Percentiles rank a stretch among this genome's conserved stretches.
These are phyloP conservation scores for Catunica adiposa DNA, from an alignment of 2,329 filamentous ascomycete genomes.

Conservation along the genomic window DNA sequence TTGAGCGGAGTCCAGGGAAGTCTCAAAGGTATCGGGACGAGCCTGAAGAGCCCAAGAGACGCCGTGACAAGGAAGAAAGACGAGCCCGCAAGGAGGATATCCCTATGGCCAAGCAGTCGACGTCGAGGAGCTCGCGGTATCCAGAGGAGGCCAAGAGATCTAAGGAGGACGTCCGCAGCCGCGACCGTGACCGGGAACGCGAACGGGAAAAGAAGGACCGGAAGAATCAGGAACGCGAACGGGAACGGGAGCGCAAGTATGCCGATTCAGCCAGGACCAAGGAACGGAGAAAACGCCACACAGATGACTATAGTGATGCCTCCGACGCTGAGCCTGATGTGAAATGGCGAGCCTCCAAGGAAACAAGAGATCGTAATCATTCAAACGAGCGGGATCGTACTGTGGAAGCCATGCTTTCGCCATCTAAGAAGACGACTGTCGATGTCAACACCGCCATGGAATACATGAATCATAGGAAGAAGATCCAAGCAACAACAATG, in stretches of 20 bases:
- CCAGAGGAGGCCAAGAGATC: conserved; percentile 22
- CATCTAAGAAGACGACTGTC: no score
- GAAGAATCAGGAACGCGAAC: conserved; percentile 18
- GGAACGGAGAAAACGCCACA: no score
- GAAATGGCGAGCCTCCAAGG: no score
- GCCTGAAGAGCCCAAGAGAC: conserved; percentile 18
- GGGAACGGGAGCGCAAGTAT: neutral
- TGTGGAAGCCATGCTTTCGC: no score
- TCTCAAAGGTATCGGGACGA: conserved; percentile 10
- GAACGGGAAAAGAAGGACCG: neutral
- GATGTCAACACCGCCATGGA: no score
- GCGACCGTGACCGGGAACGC: conserved; percentile 21
- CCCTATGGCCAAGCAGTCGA: conserved; percentile 21
- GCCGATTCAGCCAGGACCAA: no score
- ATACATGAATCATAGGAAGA: neutral
- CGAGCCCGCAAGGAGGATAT: conserved; percentile 18
- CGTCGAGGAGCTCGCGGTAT: conserved; percentile 21
- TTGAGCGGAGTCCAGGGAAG: conserved; percentile 7
- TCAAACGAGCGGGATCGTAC: no score
- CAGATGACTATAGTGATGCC: no score
- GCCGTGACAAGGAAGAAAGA: conserved; percentile 22
- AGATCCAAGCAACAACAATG: neutral
- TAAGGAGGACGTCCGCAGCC: conserved; percentile 10
- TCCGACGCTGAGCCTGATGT: no score
- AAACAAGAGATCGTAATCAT: no score